Conservation (phyloP, 805 yeast genomes). For the Diddensiella caesifluorescens region DNA sequence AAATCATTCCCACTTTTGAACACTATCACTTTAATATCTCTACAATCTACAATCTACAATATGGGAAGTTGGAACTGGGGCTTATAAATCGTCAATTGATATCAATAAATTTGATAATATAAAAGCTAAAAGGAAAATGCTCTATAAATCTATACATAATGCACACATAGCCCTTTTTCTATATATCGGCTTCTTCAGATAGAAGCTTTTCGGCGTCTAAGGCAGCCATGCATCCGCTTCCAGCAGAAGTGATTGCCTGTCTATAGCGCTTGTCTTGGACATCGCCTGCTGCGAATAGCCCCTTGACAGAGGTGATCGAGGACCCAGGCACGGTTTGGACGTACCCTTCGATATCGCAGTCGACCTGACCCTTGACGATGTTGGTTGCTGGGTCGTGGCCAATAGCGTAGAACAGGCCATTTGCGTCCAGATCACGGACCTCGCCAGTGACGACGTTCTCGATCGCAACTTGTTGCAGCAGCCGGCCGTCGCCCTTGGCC, state of each 20-base stretch:
- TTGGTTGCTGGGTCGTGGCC: slow-evolving; percentile 96
- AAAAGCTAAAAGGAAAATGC: neutral
- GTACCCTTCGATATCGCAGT: slow-evolving; percentile 84
- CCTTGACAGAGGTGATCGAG: slow-evolving; percentile 75
- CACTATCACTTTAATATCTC: too few species aligned
- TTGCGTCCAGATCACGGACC: slow-evolving; percentile 64
- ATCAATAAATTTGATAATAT: neutral
- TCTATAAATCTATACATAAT: neutral
- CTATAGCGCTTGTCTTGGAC: slow-evolving; percentile 96
- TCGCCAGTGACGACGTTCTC: slow-evolving; percentile 70
- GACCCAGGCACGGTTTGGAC: slow-evolving; percentile 87
- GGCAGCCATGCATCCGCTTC: slow-evolving; percentile 99
- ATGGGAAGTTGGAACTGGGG: too few species aligned
- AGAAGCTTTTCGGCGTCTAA: slow-evolving; percentile 85
- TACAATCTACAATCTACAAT: too few species aligned
- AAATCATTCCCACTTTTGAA: too few species aligned
- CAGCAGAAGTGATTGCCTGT: slow-evolving; percentile 99
- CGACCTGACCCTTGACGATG: slow-evolving; percentile 70
- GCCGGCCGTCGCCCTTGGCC: slow-evolving; percentile 91
- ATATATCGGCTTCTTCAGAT: slow-evolving; percentile 41
- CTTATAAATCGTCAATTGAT: neutral
- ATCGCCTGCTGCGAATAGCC: slow-evolving; percentile 98
- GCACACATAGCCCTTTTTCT: too few species aligned
- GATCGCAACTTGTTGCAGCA: slow-evolving; percentile 59
- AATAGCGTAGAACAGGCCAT: slow-evolving; percentile 95